phyloP scores from a whole-genome alignment of 1,139 yeast species.

The Saccharomyces hybrid region DNA sequence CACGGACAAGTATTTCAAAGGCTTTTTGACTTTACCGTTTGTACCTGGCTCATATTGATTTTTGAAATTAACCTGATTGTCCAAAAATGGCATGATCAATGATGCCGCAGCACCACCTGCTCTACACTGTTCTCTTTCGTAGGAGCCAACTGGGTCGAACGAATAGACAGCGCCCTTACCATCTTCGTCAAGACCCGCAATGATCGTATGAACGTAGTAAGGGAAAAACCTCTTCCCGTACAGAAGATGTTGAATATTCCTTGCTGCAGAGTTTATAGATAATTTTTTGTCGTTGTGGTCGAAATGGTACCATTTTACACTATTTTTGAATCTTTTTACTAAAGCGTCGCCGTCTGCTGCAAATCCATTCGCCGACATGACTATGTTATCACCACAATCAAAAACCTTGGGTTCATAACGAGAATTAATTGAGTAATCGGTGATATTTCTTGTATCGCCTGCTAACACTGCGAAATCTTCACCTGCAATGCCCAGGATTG shows the following conservation, averaged over 20 bases:
- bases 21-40: slow-evolving; percentile 56
- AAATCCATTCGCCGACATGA: slow-evolving; percentile 91
- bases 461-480: slow-evolving; percentile 95
- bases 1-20: slow-evolving; percentile 55
- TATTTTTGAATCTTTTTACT: slow-evolving; percentile 66
- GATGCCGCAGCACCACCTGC: slow-evolving; percentile 98
- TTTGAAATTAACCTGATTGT: slow-evolving; percentile 92
- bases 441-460: slow-evolving; percentile 95
- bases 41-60: slow-evolving; percentile 81
- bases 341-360: slow-evolving; percentile 91
- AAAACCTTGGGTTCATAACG: slow-evolving; percentile 89
- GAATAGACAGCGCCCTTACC: slow-evolving; percentile 95
- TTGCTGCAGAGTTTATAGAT: slow-evolving; percentile 69
- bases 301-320: slow-evolving; percentile 90
- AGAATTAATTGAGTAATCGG: slow-evolving; percentile 88
- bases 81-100: slow-evolving; percentile 93
- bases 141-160: slow-evolving; percentile 96
- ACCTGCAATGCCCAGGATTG: slow-evolving; percentile 95
- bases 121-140: slow-evolving; percentile 94
- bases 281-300: slow-evolving; percentile 67
- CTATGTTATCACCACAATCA: slow-evolving; percentile 80
- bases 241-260: slow-evolving; percentile 81
- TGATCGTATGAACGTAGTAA: slow-evolving; percentile 87
- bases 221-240: slow-evolving; percentile 96
- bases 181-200: slow-evolving; percentile 91